Evolutionary conservation across 2,329 filamentous ascomycete species (phyloP), one percentile per base, ranked within the genome.

Genomic region (Fusarium subtropicale): DNA sequence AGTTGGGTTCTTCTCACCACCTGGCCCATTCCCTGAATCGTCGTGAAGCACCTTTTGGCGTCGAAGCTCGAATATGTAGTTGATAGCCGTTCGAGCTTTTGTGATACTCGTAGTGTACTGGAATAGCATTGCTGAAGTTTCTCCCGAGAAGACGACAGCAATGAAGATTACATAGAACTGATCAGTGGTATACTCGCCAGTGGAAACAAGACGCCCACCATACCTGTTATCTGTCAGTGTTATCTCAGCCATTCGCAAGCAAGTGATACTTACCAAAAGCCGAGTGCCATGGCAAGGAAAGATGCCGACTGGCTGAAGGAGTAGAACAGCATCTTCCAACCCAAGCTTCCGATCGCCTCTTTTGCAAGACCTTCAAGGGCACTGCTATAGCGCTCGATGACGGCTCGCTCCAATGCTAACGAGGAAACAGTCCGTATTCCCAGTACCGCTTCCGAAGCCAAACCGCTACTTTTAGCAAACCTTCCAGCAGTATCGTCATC

Each of bases 131-230:
- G 80, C 79, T 4, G 81, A 78, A 7, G 81, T 77, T 77, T 84
- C 78, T 6, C 79, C 81, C 0, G 81, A 81, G 63, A 81, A 86
- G 24, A 87, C 76, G 18, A 85, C 77, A 22, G 84, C 82, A 58
- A 85, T 81, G 71, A 86, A 86, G 33, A 85, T 80, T 36, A 82
- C 78, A 69, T 86, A 86, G 73, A 86, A 87, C 46, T 84, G 79
- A 4, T 78, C 72, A 0, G 79, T 74, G 3, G 77, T 77, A 68
- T 86, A 86, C 66, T 87, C 85, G n/a, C 81, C 79, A 1, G 73
- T 77, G 2, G 80, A 80, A 9, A 83, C 74, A 6, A 83, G 76
- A 24, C 73, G 76, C 2, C 81, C 79, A 2, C 81, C 80, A 39
- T 82, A 81, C 76, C 76, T 78, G 5, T 30, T 7, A 5, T 3